A percentile compares a stretch with the other conserved stretches of the same genome.
Evolutionary conservation across 768 basidiomycete species (phyloP).

Genomic region (Agrocybe pediades): DNA sequence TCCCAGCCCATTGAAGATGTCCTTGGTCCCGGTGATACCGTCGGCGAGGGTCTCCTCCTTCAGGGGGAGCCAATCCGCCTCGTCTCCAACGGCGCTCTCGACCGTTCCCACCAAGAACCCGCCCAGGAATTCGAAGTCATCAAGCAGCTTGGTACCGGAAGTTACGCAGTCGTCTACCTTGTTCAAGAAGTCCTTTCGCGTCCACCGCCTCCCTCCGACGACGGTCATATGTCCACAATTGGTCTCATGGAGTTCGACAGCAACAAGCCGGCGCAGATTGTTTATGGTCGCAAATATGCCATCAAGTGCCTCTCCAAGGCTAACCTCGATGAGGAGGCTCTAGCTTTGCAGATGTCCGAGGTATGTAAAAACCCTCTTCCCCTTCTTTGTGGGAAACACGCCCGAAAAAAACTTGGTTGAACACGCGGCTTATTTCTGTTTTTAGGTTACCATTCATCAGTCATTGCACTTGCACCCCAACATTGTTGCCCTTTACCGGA

Average conservation of each 20-base stretch:
- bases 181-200: constrained; percentile 72
- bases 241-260: constrained; percentile 58
- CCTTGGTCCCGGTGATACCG: constrained; percentile 69
- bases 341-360: constrained; percentile 91
- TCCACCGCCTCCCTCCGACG: constrained; percentile 48
- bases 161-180: constrained; percentile 93
- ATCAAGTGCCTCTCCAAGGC: constrained; percentile 96
- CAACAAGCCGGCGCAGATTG: constrained; percentile 37
- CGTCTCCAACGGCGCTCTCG: constrained; percentile 45
- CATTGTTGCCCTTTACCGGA: constrained; percentile 93
- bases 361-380: constrained; percentile 36
- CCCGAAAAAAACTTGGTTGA: constrained; percentile 1
- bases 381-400: constrained; percentile 13
- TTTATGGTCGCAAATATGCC: constrained; percentile 85
- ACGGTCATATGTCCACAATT: constrained; percentile 58
- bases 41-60: constrained; percentile 67
- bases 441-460: constrained; percentile 90
- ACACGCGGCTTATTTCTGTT: constrained; percentile 5
- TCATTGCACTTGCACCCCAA: constrained; percentile 88
- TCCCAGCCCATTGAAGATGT: constrained; percentile 59
- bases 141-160: constrained; percentile 82
- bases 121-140: constrained; percentile 82
- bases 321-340: constrained; percentile 85
- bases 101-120: constrained; percentile 40
- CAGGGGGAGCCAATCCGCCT: constrained; percentile 69